Evolutionary conservation across 2,329 filamentous ascomycete genomes (phyloP).

Genomic region (Microdochium nivale): DNA sequence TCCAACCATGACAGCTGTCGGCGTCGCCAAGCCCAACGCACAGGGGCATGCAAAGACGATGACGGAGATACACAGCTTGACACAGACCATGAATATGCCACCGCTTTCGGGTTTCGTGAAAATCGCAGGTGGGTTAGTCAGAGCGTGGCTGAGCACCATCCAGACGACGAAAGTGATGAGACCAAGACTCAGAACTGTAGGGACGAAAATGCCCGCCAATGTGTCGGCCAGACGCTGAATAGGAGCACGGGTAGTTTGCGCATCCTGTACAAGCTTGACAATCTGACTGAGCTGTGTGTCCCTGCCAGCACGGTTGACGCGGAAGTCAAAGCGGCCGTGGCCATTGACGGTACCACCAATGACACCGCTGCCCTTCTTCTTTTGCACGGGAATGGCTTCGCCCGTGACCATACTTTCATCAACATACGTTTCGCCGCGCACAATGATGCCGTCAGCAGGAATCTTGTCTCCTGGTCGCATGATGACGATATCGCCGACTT

Average conservation of each 20-base stretch:
- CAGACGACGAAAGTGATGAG: slow-evolving; percentile 78
- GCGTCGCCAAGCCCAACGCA: slow-evolving; percentile 89
- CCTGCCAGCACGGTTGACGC: slow-evolving; percentile 82
- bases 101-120: slow-evolving; percentile 75
- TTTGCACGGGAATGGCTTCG: slow-evolving; percentile 90
- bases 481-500: slow-evolving; percentile 89
- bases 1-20: slow-evolving; percentile 97
- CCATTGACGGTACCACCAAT: slow-evolving; percentile 96
- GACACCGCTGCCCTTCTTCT: slow-evolving; percentile 68
- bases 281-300: slow-evolving; percentile 98
- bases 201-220: slow-evolving; percentile 90
- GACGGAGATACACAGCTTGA: slow-evolving; percentile 96
- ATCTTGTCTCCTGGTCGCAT: slow-evolving; percentile 94
- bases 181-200: slow-evolving; percentile 77
- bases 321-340: slow-evolving; percentile 82
- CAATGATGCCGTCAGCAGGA: slow-evolving; percentile 81
- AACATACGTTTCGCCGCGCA: slow-evolving; percentile 83
- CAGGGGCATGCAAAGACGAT: slow-evolving; percentile 98
- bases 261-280: slow-evolving; percentile 95
- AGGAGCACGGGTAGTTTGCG: slow-evolving; percentile 86
- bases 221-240: slow-evolving; percentile 90
- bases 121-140: slow-evolving; percentile 78
- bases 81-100: slow-evolving; percentile 89
- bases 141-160: slow-evolving; percentile 89
- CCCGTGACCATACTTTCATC: slow-evolving; percentile 99